A percentile compares a stretch with the other conserved stretches of the same genome.
Conservation (phyloP, 768 basidiomycete genomes). For the Ephemerocybe angulata region DNA sequence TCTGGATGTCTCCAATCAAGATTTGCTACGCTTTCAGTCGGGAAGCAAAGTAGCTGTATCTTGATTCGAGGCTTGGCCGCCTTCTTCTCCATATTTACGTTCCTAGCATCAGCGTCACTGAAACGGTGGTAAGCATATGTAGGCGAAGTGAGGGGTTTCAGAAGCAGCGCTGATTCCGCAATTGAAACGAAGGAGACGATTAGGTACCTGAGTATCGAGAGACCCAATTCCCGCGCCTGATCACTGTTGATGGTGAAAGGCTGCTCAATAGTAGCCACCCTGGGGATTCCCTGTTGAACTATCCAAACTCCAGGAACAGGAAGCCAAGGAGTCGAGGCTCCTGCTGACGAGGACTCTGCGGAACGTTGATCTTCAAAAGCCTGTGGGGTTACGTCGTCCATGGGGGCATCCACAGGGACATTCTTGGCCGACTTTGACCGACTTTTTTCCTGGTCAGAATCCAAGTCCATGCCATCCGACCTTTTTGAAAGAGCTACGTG, state of each 20-base stretch:
- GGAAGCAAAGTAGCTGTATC: constrained; percentile 3
- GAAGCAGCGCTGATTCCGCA: background rate
- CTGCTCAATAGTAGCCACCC: background rate
- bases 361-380: too few relatives aligned
- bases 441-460: too few relatives aligned
- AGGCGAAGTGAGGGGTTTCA: too few relatives aligned
- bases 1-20: background rate
- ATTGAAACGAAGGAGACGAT: background rate
- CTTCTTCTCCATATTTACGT: background rate
- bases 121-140: background rate
- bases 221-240: background rate
- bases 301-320: background rate
- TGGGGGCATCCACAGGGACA: too few relatives aligned
- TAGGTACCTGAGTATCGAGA: background rate
- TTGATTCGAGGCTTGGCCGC: background rate
- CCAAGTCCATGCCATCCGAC: too few relatives aligned
- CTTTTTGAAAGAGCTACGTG: too few relatives aligned
- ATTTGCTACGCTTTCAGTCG: background rate
- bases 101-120: background rate
- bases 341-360: background rate
- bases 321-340: background rate
- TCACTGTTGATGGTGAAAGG: background rate
- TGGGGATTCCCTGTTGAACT: background rate
- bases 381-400: too few relatives aligned
- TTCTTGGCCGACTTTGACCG: too few relatives aligned